A percentile compares a stretch with the other conserved stretches of the same genome.
Evolutionary conservation across 305 asterid genomes (phyloP).

Genomic region (Ruellia speciosa): DNA sequence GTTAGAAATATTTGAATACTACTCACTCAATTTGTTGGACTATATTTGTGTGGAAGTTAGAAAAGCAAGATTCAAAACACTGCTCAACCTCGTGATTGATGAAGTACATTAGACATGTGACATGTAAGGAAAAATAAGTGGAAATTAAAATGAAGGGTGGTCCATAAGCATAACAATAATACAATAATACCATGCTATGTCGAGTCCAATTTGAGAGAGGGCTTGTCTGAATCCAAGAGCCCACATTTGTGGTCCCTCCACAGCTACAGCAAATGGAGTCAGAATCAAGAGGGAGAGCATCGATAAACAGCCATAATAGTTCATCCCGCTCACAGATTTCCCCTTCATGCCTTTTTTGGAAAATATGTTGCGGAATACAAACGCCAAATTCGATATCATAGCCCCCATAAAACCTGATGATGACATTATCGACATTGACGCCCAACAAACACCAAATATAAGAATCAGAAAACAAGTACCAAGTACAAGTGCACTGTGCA

Average conservation of each 20-base stretch:
- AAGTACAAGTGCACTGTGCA: no score
- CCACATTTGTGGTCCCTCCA: slow-evolving; percentile 96
- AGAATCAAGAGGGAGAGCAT: slow-evolving; percentile 70
- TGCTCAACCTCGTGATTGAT: no score
- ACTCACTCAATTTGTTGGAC: no score
- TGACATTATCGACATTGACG: slow-evolving; percentile 37
- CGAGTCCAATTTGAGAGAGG: slow-evolving; percentile 68
- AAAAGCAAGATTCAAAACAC: no score
- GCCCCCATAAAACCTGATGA: slow-evolving; percentile 54
- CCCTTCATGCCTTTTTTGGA: slow-evolving; percentile 76
- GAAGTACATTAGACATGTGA: no score
- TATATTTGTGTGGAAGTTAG: no score
- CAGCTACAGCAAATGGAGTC: slow-evolving; percentile 90
- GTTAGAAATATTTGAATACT: no score
- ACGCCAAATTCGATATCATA: slow-evolving; percentile 48
- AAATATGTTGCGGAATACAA: slow-evolving; percentile 49
- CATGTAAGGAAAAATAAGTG: not conserved
- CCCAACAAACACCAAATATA: slow-evolving; percentile 8
- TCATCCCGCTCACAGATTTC: slow-evolving; percentile 90
- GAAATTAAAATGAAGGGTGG: slow-evolving; percentile 24
- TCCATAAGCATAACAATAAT: no score
- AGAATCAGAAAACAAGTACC: slow-evolving; percentile 5
- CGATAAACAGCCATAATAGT: slow-evolving; percentile 88
- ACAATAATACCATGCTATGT: slow-evolving; percentile 78
- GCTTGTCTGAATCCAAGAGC: slow-evolving; percentile 59